Evolutionary conservation across 768 basidiomycete genomes (phyloP).

Genomic region (Dentipellis sp.): DNA sequence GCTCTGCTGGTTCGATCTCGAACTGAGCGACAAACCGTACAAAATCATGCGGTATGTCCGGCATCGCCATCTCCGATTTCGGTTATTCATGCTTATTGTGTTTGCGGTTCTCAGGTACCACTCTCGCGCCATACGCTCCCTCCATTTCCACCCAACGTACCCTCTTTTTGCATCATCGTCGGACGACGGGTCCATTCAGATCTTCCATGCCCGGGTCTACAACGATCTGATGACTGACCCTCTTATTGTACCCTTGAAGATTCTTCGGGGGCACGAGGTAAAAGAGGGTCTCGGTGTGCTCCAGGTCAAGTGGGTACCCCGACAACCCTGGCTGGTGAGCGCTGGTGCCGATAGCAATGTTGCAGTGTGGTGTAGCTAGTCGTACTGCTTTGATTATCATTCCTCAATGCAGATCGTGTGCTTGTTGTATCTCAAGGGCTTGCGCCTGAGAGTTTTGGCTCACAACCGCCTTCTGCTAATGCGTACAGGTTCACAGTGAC

Average conservation of each 20-base stretch:
- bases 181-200: conserved; percentile 93
- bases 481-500: too few species aligned
- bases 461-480: too few species aligned
- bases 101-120: conserved; percentile 60
- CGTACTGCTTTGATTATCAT: not conserved
- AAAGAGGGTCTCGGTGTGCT: conserved; percentile 86
- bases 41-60: conserved; percentile 76
- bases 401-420: not conserved
- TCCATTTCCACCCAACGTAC: conserved; percentile 90
- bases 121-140: conserved; percentile 82
- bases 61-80: conserved; percentile 2
- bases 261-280: conserved; percentile 84
- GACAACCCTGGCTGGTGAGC: conserved; percentile 88
- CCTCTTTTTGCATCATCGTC: conserved; percentile 95
- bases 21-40: conserved; percentile 94
- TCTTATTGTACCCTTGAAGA: conserved; percentile 94
- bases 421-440: not conserved
- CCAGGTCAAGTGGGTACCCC: conserved; percentile 80
- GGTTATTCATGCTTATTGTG: not conserved
- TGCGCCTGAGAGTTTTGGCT: too few species aligned
- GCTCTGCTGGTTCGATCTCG: conserved; percentile 97
- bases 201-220: conserved; percentile 94
- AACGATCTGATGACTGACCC: conserved; percentile 96
- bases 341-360: conserved; percentile 89
- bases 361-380: conserved; percentile 77